Evolutionary conservation across 371 early-diverging fungal species (phyloP).

Genomic region (Mucor irregularis): DNA sequence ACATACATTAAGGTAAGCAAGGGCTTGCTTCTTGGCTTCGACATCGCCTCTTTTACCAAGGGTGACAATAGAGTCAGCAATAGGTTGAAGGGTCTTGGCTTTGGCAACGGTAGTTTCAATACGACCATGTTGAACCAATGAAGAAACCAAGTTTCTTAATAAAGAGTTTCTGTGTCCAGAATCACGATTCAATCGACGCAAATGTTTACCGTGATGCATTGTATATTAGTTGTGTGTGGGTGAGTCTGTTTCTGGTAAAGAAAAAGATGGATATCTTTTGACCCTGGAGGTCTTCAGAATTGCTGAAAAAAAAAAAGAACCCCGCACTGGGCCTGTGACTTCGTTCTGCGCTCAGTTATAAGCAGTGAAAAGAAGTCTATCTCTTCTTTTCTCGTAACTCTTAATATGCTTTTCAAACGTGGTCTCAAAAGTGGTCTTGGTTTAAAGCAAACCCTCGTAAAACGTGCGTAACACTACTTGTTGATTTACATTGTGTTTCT

Average conservation of each 20-base stretch:
- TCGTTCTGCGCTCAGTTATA: no score
- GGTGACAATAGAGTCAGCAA: constrained; percentile 87
- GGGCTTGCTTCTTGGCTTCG: constrained; percentile 66
- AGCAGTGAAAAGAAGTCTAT: no score
- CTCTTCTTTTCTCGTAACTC: no score
- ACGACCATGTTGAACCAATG: constrained; percentile 86
- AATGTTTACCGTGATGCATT: constrained; percentile 78
- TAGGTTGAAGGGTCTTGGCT: constrained; percentile 87
- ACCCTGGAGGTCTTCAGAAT: no score
- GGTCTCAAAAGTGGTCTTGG: no score
- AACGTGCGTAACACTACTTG: neutral
- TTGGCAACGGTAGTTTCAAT: constrained; percentile 94
- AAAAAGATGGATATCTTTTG: constrained; percentile 2
- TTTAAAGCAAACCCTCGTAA: no score
- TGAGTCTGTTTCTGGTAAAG: neutral
- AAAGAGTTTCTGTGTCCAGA: constrained; percentile 79
- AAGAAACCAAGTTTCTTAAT: constrained; percentile 84
- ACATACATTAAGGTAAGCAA: constrained; percentile 61
- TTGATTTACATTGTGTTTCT: no score
- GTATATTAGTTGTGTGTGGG: constrained; percentile 2
- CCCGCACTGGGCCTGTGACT: no score
- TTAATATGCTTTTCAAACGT: no score
- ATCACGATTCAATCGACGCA: constrained; percentile 70
- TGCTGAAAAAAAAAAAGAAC: no score
- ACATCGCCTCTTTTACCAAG: constrained; percentile 72